These are phyloP conservation scores for Cenchrus fungigraminus DNA, from an alignment of 176 grass and related monocot genomes.

Conservation along the genomic window DNA sequence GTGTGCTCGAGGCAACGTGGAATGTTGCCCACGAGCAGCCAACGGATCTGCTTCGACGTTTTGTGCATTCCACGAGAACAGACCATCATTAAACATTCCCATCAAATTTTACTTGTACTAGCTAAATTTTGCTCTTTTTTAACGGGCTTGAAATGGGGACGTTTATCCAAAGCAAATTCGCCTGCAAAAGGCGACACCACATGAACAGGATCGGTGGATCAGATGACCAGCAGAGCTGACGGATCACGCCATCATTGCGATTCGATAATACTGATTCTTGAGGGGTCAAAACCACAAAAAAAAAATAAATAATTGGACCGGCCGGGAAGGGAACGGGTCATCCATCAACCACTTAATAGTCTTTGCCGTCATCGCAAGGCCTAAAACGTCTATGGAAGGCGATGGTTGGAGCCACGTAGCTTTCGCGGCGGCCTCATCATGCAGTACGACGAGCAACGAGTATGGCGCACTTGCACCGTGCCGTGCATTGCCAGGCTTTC, in stretches of 20 bases:
- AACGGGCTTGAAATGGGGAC: background rate
- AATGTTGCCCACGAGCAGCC: background rate
- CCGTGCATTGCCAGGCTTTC: conserved; percentile 32
- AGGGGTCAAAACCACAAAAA: background rate
- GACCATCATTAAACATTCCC: background rate
- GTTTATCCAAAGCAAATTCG: background rate
- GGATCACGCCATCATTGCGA: background rate
- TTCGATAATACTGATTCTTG: background rate
- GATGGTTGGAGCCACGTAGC: conserved; percentile 45
- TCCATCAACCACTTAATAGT: background rate
- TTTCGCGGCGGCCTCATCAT: conserved; percentile 33
- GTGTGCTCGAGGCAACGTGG: background rate
- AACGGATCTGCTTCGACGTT: background rate
- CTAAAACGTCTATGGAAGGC: background rate
- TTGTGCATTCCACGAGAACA: too few relatives aligned
- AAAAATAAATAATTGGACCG: conserved; percentile 18
- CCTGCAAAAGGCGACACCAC: background rate
- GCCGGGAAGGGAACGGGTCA: background rate
- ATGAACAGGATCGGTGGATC: background rate
- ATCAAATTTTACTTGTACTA: background rate
- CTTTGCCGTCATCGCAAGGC: conserved; percentile 33
- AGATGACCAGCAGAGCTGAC: background rate
- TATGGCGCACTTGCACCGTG: background rate
- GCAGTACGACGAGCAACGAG: background rate
- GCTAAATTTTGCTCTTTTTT: background rate